A percentile compares a stretch with the other conserved stretches of the same genome.
phyloP scores from a whole-genome alignment of 2,329 filamentous ascomycete genomes.

The Penicillium griseofulvum region DNA sequence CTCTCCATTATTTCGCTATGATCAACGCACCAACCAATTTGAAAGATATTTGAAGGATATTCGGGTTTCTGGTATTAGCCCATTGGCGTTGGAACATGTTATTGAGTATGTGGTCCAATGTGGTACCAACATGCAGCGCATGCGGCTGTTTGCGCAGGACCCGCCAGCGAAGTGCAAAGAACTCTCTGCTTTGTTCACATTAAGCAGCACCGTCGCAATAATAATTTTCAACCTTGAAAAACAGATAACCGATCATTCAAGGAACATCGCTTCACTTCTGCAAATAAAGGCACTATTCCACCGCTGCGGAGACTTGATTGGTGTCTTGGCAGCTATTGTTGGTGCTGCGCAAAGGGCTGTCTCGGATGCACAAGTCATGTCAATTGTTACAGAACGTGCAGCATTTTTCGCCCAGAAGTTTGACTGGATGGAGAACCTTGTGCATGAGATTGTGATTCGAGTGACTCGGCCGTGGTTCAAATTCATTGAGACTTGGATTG shows the following conservation, averaged over 20 bases:
- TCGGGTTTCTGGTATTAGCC: slow-evolving; percentile 52
- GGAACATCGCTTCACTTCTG: slow-evolving; percentile 32
- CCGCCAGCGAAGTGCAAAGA: slow-evolving; percentile 26
- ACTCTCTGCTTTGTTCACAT: slow-evolving; percentile 34
- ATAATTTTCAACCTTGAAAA: slow-evolving; percentile 40
- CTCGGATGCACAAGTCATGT: slow-evolving; percentile 62
- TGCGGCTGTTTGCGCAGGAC: slow-evolving; percentile 37
- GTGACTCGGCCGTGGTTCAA: slow-evolving; percentile 66
- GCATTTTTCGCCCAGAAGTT: slow-evolving; percentile 64
- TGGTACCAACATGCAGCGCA: slow-evolving; percentile 37
- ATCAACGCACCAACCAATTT: slow-evolving; percentile 36
- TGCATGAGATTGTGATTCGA: slow-evolving; percentile 64
- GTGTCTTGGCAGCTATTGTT: slow-evolving; percentile 37
- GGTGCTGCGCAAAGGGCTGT: slow-evolving; percentile 48
- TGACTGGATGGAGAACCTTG: slow-evolving; percentile 59
- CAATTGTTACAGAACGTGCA: slow-evolving; percentile 60
- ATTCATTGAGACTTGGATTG: slow-evolving; percentile 71
- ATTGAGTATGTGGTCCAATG: slow-evolving; percentile 34
- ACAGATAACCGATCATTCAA: slow-evolving; percentile 29
- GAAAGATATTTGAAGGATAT: slow-evolving; percentile 44
- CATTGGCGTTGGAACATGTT: slow-evolving; percentile 38
- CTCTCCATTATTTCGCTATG: slow-evolving; percentile 45
- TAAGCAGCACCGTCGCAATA: slow-evolving; percentile 35
- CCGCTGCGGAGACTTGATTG: slow-evolving; percentile 39
- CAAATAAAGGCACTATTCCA: slow-evolving; percentile 40